Conservation (phyloP, 495 filamentous ascomycete genomes). For the Penicillium roqueforti region DNA sequence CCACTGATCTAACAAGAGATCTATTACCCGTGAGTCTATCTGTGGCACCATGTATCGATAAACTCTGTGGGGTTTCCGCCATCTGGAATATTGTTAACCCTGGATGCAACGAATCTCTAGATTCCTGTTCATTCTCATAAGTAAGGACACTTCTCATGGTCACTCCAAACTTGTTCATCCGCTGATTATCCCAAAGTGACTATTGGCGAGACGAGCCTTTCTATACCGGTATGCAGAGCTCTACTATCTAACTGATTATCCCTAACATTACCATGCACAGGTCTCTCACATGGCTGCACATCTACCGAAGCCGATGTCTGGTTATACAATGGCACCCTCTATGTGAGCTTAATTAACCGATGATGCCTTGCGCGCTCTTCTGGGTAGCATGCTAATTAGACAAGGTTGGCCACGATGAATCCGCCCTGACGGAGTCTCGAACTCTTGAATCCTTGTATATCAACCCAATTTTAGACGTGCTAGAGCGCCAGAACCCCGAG, state of each 20-base stretch:
- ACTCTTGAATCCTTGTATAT: slow-evolving; percentile 56
- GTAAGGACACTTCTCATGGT: slow-evolving; percentile 17
- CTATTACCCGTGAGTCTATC: slow-evolving; percentile 38
- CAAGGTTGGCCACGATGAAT: slow-evolving; percentile 54
- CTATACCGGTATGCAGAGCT: slow-evolving; percentile 37
- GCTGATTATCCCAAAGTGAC: slow-evolving; percentile 28
- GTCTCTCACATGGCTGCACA: slow-evolving; percentile 57
- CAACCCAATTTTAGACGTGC: slow-evolving; percentile 50
- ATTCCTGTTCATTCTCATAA: slow-evolving; percentile 46
- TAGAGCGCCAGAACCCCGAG: slow-evolving; percentile 47
- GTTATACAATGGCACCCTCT: slow-evolving; percentile 66
- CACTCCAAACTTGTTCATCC: not conserved
- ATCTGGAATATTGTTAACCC: not conserved
- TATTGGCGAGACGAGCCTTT: slow-evolving; percentile 49
- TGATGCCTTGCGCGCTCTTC: not conserved
- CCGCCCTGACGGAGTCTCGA: slow-evolving; percentile 44
- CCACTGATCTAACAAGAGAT: slow-evolving; percentile 44
- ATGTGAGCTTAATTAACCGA: slow-evolving; percentile 26
- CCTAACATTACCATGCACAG: slow-evolving; percentile 14
- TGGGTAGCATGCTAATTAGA: not conserved
- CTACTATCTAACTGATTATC: not conserved
- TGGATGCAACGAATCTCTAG: slow-evolving; percentile 24
- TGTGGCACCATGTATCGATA: not conserved
- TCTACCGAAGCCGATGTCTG: slow-evolving; percentile 86
- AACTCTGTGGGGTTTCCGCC: not conserved